Evolutionary conservation across 2,329 filamentous ascomycete species (phyloP), one percentile per base, ranked within the genome.

Genomic region (Curvularia hawaiiensis): DNA sequence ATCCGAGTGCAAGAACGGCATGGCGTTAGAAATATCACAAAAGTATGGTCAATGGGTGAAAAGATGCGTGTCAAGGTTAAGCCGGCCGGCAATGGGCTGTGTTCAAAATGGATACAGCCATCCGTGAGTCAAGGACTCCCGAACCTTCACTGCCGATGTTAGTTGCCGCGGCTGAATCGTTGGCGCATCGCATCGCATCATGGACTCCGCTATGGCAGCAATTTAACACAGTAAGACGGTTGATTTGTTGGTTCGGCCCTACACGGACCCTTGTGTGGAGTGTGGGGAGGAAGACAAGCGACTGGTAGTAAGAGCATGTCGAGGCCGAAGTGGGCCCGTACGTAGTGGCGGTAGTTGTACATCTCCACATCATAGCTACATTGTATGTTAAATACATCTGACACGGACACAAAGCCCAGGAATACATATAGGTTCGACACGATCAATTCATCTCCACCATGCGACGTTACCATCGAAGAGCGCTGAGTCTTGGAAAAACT

Each of bases 1-100:
- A 41, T 56, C 58, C 18, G 69, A 55, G 31, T 60, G 64, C 11
- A 67, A 61, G 63, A 71, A 70, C 14, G 39, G 57, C 51, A 60
- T 41, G 24, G 20, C 40, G 18, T 46, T 9, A 14, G 22, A 18
- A n/a, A 12, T n/a, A 22, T 38, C 12, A 2, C 10, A 39, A 38
- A 22, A n/a, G 38, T 14, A 45, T 14, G 16, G 18, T n/a, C 11
- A 20, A 24, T n/a, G 26, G 10, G 44, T 18, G 12, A 20, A 50
- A 41, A 44, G 18, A 35, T 24, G n/a, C 10, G 16, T 48, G 35
- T 40, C 9, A 20, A 50, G n/a, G 10, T 26, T 30, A 20, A 28
- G 18, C 3, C 40, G 8, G 22, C 28, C 26, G 28, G n/a, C 16
- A 28, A 40, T 18, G 24, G 9, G 22, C 9, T 16, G 14, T 24